Evolutionary conservation across 2,329 filamentous ascomycete species (phyloP).

Genomic region (Pseudopithomyces chartarum): DNA sequence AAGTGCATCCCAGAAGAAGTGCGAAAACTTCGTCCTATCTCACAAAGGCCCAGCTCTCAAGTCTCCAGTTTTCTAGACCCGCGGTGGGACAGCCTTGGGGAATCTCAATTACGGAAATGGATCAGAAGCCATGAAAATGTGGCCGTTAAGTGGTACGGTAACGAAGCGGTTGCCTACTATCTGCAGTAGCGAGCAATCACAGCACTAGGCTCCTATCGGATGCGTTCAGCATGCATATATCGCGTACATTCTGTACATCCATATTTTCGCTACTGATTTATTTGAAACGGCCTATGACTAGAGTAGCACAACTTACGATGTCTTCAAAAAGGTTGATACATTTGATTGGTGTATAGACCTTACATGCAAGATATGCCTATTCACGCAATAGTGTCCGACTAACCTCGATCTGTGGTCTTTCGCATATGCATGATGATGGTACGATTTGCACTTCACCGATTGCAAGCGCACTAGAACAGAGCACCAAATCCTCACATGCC

Average conservation of each 20-base stretch:
- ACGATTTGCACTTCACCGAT: neutral
- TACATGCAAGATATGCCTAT: neutral
- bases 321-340: neutral
- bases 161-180: conserved; percentile 13
- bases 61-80: conserved; percentile 18
- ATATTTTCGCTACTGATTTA: no score
- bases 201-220: conserved; percentile 13
- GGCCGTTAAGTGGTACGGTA: conserved; percentile 43
- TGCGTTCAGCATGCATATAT: neutral
- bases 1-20: conserved; percentile 17
- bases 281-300: neutral
- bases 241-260: neutral
- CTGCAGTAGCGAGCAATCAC: conserved; percentile 33
- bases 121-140: conserved; percentile 40
- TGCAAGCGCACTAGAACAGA: neutral
- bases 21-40: conserved; percentile 14
- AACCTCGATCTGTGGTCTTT: neutral
- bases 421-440: neutral
- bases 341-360: neutral
- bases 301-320: neutral
- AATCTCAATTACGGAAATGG: conserved; percentile 48
- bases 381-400: neutral
- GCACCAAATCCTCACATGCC: neutral
- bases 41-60: neutral
- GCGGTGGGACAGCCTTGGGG: conserved; percentile 38